These are phyloP conservation scores for Neurospora hispaniola DNA, from an alignment of 495 filamentous ascomycete species.

Conservation along the genomic window DNA sequence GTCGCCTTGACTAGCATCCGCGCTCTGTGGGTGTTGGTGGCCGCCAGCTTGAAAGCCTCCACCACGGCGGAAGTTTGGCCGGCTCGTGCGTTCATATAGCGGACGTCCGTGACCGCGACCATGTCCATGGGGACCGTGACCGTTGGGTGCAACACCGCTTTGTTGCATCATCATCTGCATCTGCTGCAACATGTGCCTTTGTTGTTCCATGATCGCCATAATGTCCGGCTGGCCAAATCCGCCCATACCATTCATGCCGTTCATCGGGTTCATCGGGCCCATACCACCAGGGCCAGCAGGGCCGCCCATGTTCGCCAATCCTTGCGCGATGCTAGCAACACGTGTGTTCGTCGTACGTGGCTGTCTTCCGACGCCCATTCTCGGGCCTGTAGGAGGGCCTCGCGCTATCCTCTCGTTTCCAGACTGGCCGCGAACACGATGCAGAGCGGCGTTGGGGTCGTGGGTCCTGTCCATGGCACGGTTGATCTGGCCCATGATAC, in stretches of 20 bases:
- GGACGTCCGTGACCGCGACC: conserved; percentile 45
- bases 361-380: conserved; percentile 43
- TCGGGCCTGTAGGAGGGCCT: conserved; percentile 62
- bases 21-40: conserved; percentile 11
- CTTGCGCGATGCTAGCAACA: conserved; percentile 31
- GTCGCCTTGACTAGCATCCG: conserved; percentile 19
- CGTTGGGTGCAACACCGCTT: background rate
- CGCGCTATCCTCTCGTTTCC: conserved; percentile 66
- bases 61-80: conserved; percentile 24
- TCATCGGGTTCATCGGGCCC: conserved; percentile 28
- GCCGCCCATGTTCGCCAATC: conserved; percentile 28
- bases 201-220: conserved; percentile 79
- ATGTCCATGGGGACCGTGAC: conserved; percentile 8
- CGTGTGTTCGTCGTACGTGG: conserved; percentile 39
- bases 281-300: conserved; percentile 18
- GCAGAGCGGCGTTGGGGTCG: conserved; percentile 52
- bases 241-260: conserved; percentile 28
- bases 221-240: conserved; percentile 58
- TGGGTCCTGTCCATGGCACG: conserved; percentile 70
- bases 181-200: conserved; percentile 73
- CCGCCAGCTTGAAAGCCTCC: conserved; percentile 26
- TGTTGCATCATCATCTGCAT: conserved; percentile 55
- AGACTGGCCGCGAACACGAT: conserved; percentile 65
- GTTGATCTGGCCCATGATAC: conserved; percentile 80
- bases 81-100: conserved; percentile 61